These are phyloP conservation scores for Epichloe bromicola DNA, from an alignment of 2,329 filamentous ascomycete species.

Conservation along the genomic window DNA sequence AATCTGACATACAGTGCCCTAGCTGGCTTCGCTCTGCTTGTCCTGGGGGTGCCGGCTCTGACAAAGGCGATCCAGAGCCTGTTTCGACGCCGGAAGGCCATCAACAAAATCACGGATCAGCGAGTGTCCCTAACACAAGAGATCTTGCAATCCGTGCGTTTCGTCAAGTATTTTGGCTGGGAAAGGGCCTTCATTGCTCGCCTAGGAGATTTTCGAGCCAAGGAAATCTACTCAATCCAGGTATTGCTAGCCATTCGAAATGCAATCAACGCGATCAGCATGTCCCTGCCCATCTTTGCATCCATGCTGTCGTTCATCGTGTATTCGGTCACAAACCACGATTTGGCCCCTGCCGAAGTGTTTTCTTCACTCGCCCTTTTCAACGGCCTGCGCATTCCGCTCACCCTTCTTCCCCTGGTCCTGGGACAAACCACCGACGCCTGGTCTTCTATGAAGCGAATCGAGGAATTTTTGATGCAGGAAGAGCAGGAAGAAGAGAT, in stretches of 20 bases:
- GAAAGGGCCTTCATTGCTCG: slow-evolving; percentile 74
- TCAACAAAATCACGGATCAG: slow-evolving; percentile 92
- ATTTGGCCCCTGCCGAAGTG: slow-evolving; percentile 59
- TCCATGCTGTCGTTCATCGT: slow-evolving; percentile 94
- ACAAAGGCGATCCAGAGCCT: slow-evolving; percentile 65
- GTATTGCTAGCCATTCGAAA: slow-evolving; percentile 71
- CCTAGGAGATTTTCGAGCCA: slow-evolving; percentile 57
- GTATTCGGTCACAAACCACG: slow-evolving; percentile 52
- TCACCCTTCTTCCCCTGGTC: slow-evolving; percentile 79
- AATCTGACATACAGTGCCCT: slow-evolving; percentile 86
- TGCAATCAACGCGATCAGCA: slow-evolving; percentile 68
- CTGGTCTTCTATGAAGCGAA: slow-evolving; percentile 69
- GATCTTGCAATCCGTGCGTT: slow-evolving; percentile 78
- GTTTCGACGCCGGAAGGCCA: slow-evolving; percentile 59
- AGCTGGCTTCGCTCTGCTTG: slow-evolving; percentile 71
- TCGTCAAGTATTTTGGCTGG: slow-evolving; percentile 97
- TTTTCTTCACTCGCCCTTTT: slow-evolving; percentile 93
- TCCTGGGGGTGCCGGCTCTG: slow-evolving; percentile 68
- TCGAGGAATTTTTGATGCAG: slow-evolving; percentile 75
- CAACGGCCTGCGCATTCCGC: slow-evolving; percentile 77
- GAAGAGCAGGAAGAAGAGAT: slow-evolving; percentile 74
- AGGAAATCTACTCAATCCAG: slow-evolving; percentile 77
- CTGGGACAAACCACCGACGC: slow-evolving; percentile 86
- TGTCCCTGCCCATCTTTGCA: slow-evolving; percentile 84
- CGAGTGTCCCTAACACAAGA: slow-evolving; percentile 85